Evolutionary conservation across 805 yeast species (phyloP).

Genomic region (Cyberlindnera meyerae): DNA sequence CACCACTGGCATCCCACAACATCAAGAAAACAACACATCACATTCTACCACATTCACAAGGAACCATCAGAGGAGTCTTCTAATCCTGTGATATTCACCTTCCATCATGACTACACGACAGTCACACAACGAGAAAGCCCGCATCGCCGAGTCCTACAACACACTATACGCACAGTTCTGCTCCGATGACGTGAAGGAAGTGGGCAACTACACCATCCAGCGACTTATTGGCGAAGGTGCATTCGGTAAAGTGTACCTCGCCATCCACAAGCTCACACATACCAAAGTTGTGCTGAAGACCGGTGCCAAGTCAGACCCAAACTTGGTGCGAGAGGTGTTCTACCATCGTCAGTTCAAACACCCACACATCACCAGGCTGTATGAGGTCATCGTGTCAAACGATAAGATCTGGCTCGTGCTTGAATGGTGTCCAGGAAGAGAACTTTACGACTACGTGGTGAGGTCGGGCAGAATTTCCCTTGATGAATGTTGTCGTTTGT

Average conservation of each 20-base stretch:
- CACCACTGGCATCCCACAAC: no score
- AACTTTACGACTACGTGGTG: constrained; percentile 63
- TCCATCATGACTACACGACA: constrained; percentile 11
- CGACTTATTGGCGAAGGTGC: constrained; percentile 86
- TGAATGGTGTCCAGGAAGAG: constrained; percentile 85
- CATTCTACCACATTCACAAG: no score
- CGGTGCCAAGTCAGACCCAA: constrained; percentile 72
- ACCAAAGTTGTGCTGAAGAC: constrained; percentile 82
- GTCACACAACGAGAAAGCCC: constrained; percentile 25
- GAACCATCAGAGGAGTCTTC: no score
- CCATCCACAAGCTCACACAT: constrained; percentile 68
- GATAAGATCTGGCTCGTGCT: constrained; percentile 77
- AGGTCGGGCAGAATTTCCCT: constrained; percentile 44
- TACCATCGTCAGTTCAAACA: constrained; percentile 82
- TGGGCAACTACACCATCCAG: constrained; percentile 76
- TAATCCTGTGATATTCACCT: no score
- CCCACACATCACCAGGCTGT: constrained; percentile 76
- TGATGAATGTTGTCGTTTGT: constrained; percentile 47
- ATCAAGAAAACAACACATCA: no score
- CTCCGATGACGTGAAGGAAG: constrained; percentile 47
- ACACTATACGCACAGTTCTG: constrained; percentile 47
- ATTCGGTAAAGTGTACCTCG: constrained; percentile 88
- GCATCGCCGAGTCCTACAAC: constrained; percentile 60
- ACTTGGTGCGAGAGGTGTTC: constrained; percentile 84
- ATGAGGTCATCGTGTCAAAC: constrained; percentile 75